Conservation (phyloP, 768 basidiomycete genomes). For the Leucosporidium creatinivorum region DNA sequence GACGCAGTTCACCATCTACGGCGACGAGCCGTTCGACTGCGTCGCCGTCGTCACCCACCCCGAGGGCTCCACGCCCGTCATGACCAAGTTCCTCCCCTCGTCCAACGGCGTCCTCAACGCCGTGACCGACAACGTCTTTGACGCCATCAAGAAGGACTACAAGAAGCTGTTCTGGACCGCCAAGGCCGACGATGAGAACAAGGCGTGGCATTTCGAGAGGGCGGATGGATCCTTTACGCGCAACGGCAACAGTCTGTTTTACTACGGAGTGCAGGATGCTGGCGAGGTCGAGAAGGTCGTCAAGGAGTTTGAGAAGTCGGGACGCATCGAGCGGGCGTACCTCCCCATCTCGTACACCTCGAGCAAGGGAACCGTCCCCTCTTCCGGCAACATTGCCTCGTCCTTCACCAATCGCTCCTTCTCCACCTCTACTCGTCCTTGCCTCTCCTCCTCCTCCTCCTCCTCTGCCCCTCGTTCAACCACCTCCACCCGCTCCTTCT, state of each 20-base stretch:
- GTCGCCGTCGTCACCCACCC: slow-evolving; percentile 91
- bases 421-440: slow-evolving; percentile 50
- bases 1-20: slow-evolving; percentile 77
- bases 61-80: slow-evolving; percentile 73
- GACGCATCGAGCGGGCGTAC: slow-evolving; percentile 78
- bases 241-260: slow-evolving; percentile 87
- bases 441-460: slow-evolving; percentile 29
- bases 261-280: slow-evolving; percentile 91
- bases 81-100: slow-evolving; percentile 85
- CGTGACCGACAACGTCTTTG: slow-evolving; percentile 95
- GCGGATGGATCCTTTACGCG: slow-evolving; percentile 96
- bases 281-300: slow-evolving; percentile 83
- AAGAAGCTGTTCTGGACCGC: slow-evolving; percentile 96
- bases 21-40: slow-evolving; percentile 95
- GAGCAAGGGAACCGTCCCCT: slow-evolving; percentile 25
- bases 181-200: slow-evolving; percentile 89
- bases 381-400: slow-evolving; percentile 35
- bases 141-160: slow-evolving; percentile 91
- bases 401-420: slow-evolving; percentile 50
- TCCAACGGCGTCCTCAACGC: slow-evolving; percentile 84
- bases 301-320: slow-evolving; percentile 54
- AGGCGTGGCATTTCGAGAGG: slow-evolving; percentile 97
- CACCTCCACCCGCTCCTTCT: slow-evolving; percentile 42
- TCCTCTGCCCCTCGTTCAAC: slow-evolving; percentile 48
- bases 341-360: slow-evolving; percentile 58